Conservation (phyloP, 2,329 filamentous ascomycete species). For the Hypoxylon sp. region DNA sequence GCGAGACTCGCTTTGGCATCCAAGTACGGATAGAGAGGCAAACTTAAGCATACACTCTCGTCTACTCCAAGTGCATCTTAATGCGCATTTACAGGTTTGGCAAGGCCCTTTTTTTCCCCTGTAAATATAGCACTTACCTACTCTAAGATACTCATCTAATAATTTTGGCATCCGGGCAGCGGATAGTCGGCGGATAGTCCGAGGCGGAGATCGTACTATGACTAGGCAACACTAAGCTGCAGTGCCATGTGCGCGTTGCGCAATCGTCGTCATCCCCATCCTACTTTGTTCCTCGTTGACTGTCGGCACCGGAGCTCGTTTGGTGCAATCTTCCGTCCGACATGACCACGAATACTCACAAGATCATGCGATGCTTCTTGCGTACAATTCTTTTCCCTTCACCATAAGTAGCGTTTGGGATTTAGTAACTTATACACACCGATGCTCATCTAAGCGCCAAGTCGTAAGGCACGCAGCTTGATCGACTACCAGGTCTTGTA, state of each 20-base stretch:
- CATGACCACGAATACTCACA: constrained; percentile 9
- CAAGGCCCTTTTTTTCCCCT: not conserved
- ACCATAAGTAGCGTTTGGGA: not conserved
- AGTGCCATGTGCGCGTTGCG: constrained; percentile 35
- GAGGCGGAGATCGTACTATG: constrained; percentile 38
- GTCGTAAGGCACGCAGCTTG: constrained; percentile 14
- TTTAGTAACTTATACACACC: constrained; percentile 9
- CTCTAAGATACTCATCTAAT: not conserved
- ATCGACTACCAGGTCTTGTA: constrained; percentile 5
- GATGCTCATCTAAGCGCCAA: constrained; percentile 26
- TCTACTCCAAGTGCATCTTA: not conserved
- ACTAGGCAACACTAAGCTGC: constrained; percentile 38
- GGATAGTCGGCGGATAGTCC: constrained; percentile 45
- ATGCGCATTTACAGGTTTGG: not conserved
- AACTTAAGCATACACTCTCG: not conserved
- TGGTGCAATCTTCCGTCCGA: constrained; percentile 34
- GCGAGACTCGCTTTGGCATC: constrained; percentile 7
- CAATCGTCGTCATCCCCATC: constrained; percentile 41
- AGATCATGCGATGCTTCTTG: constrained; percentile 23
- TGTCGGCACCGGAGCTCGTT: constrained; percentile 39
- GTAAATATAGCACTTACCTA: not conserved
- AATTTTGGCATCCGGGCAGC: constrained; percentile 31
- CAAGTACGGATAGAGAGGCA: not conserved
- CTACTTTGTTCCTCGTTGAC: constrained; percentile 13
- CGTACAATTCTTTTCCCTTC: not conserved